phyloP scores from a whole-genome alignment of 2,329 filamentous ascomycete genomes.

The Onygenales sp. region DNA sequence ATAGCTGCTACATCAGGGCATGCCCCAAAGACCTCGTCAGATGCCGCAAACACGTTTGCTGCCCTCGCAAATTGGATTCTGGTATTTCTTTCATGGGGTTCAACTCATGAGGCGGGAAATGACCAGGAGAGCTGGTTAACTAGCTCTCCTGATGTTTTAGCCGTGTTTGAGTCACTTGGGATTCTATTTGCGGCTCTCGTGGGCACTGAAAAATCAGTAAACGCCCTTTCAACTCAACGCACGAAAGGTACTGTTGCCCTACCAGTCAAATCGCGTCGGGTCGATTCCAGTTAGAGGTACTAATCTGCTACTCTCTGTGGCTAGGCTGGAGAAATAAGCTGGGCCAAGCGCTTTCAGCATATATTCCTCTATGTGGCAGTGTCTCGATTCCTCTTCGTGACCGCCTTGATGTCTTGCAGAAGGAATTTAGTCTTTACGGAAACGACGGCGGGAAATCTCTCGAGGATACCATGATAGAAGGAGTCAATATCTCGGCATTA shows the following conservation, averaged over 20 bases:
- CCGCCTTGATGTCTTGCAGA: constrained; percentile 30
- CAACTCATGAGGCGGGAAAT: constrained; percentile 15
- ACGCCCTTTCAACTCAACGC: constrained; percentile 24
- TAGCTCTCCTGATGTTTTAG: constrained; percentile 28
- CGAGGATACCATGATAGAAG: constrained; percentile 33
- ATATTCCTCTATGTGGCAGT: constrained; percentile 30
- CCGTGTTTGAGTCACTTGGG: constrained; percentile 33
- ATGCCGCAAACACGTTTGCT: constrained; percentile 24
- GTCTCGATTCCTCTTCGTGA: constrained; percentile 30
- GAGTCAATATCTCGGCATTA: constrained; percentile 37
- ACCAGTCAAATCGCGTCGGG: not conserved
- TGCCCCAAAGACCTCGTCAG: constrained; percentile 20
- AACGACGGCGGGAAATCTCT: constrained; percentile 33
- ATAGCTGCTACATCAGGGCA: constrained; percentile 27
- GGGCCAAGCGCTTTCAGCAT: constrained; percentile 29
- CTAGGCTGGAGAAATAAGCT: constrained; percentile 27
- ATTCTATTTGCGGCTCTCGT: constrained; percentile 31
- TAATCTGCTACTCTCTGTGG: not conserved
- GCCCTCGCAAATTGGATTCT: constrained; percentile 31
- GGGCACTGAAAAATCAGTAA: constrained; percentile 25
- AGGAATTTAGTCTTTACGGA: constrained; percentile 32
- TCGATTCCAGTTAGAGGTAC: not conserved
- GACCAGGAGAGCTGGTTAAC: constrained; percentile 20
- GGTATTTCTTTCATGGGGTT: constrained; percentile 27
- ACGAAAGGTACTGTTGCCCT: constrained; percentile 22